Conservation (phyloP, 2,329 filamentous ascomycete genomes). For the Ceratocystis cacaofunesta region DNA sequence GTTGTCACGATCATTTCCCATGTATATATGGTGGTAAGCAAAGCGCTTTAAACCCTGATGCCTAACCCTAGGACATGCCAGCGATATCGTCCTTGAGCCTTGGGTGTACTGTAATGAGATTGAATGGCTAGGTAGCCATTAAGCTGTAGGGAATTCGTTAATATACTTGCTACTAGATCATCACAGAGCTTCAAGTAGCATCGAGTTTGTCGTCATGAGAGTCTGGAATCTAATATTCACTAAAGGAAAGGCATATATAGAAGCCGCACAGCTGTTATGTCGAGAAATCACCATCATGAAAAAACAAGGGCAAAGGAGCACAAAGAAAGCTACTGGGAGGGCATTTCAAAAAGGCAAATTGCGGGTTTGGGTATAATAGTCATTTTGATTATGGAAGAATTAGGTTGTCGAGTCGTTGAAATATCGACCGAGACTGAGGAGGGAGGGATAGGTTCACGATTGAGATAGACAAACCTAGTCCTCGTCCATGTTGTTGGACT, state of each 20-base stretch:
- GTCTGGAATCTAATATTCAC: neutral
- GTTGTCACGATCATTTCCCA: neutral
- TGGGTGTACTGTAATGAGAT: no score
- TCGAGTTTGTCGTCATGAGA: neutral
- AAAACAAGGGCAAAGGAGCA: neutral
- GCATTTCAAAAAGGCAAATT: neutral
- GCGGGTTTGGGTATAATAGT: slow-evolving; percentile 4
- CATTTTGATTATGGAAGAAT: slow-evolving; percentile 7
- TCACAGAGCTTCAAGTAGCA: neutral
- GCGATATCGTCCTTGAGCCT: neutral
- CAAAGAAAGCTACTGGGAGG: neutral
- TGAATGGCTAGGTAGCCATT: no score
- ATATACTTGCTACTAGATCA: neutral
- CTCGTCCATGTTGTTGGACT: slow-evolving; percentile 60
- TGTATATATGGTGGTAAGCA: no score
- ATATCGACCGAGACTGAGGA: neutral
- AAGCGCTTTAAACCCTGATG: neutral
- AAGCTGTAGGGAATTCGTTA: neutral
- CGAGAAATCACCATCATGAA: neutral
- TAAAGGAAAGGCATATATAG: neutral
- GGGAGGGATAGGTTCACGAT: neutral
- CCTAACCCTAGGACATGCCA: neutral
- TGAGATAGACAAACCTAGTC: slow-evolving; percentile 22
- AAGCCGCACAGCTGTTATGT: neutral
- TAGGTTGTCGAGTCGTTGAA: neutral